Evolutionary conservation across 768 basidiomycete genomes (phyloP).

Genomic region (Amanita pallidorosea): DNA sequence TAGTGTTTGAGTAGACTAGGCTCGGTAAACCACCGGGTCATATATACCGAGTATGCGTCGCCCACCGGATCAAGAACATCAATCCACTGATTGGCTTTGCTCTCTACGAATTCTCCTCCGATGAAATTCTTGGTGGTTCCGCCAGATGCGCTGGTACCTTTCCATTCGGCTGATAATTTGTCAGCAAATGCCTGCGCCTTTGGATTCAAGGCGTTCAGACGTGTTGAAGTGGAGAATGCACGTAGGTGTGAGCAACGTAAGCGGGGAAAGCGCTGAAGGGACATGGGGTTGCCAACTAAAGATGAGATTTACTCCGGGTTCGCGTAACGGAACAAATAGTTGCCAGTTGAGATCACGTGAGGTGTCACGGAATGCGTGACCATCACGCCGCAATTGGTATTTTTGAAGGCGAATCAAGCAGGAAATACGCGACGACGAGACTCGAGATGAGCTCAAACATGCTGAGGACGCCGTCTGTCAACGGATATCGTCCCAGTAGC

Average conservation of each 20-base stretch:
- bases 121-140: conserved; percentile 88
- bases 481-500: conserved; percentile 20
- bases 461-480: conserved; percentile 11
- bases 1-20: conserved; percentile 81
- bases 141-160: conserved; percentile 81
- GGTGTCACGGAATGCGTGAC: not conserved
- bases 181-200: conserved; percentile 54
- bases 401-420: not conserved
- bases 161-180: conserved; percentile 66
- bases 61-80: conserved; percentile 85
- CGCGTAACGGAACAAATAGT: not conserved
- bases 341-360: not conserved
- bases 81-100: conserved; percentile 67
- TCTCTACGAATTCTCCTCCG: conserved; percentile 82
- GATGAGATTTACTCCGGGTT: not conserved
- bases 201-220: conserved; percentile 39
- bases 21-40: conserved; percentile 4
- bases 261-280: conserved; percentile 20
- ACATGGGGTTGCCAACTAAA: conserved; percentile 19
- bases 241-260: conserved; percentile 18
- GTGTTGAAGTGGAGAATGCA: conserved; percentile 34
- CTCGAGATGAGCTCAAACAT: conserved; percentile 3
- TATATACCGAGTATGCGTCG: not conserved
- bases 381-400: not conserved
- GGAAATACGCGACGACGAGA: conserved; percentile 1